These are phyloP conservation scores for Leucocoprinus leucothites DNA, from an alignment of 768 basidiomycete genomes.

Conservation along the genomic window DNA sequence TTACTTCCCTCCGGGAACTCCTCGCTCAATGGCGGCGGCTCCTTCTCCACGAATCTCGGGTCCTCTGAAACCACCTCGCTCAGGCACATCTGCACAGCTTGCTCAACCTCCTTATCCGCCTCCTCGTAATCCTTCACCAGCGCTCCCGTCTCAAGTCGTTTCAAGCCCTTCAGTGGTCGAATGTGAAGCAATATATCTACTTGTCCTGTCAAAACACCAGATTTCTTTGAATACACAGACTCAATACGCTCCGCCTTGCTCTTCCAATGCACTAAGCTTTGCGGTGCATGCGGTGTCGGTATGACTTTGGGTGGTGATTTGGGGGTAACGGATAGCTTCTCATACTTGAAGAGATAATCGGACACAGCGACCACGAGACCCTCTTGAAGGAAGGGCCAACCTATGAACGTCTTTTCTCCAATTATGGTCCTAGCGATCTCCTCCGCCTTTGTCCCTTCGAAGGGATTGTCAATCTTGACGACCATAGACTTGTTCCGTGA, in stretches of 20 bases:
- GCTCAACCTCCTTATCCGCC: conserved; percentile 76
- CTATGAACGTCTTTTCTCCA: conserved; percentile 72
- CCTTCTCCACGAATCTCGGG: conserved; percentile 79
- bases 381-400: conserved; percentile 96
- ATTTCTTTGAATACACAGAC: conserved; percentile 81
- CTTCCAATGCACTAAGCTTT: conserved; percentile 75
- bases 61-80: conserved; percentile 84
- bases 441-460: conserved; percentile 63
- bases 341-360: conserved; percentile 85
- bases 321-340: conserved; percentile 56
- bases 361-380: conserved; percentile 84
- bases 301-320: conserved; percentile 54
- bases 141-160: conserved; percentile 83
- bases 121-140: conserved; percentile 94
- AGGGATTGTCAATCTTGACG: conserved; percentile 74
- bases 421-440: conserved; percentile 75
- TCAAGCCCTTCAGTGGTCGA: conserved; percentile 91
- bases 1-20: conserved; percentile 90
- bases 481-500: conserved; percentile 93
- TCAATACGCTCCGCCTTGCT: conserved; percentile 81
- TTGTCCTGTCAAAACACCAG: conserved; percentile 79
- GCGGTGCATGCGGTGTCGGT: conserved; percentile 68
- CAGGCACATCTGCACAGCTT: conserved; percentile 85
- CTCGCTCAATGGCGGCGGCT: conserved; percentile 75
- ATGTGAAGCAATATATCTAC: conserved; percentile 85